Base-by-base conservation (phyloP, 23 red algal species). In the Agarophyton chilense region DNA sequence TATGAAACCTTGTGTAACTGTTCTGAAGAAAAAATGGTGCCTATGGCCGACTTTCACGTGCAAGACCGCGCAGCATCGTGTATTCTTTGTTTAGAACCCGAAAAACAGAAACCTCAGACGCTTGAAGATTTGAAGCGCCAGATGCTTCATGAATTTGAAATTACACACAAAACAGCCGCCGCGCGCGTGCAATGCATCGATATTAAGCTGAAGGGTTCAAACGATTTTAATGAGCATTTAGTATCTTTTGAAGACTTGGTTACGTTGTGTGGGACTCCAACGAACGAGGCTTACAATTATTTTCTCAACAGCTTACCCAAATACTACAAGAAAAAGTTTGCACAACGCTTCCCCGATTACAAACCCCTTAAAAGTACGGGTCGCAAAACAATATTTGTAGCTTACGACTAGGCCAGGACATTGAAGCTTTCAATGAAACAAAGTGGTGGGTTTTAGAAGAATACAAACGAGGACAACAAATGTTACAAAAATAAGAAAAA, bases 21-120 rank as follows among this genome's bases (percentile, higher is more conserved):
- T 12, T 18, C 42, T 14, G 57, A 86, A 61, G 25, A 34, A 25
- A 86, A 72, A 2, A 68, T 86, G 50, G 21, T 86, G 14, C 22
- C n/a, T 21, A 50, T 86, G 63, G 81, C 50, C 4, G 61, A 86
- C 25, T 86, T 33, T 72, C 81, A 86, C 2, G 13, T 86, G n/a
- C 81, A 67, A 22, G 81, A 86, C 3, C 60, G 81, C 4, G 61
- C 81, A 28, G 38, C 56, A 66, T 66, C 61, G 16, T 86, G 60
- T 58, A 86, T 86, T 3, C 36, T 62, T 6, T 13, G 81, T 44
- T 26, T 86, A 8, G 61, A 86, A 51, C 38, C 40, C 10, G 50
- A 86, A 8, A 62, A 72, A 18, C 26, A 86, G 50, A 86, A 71
- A 61, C 58, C 81, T 0, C 12, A 44, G 41, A 86, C 61, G 11